phyloP scores from a whole-genome alignment of 2,329 filamentous ascomycete species.

The Zalaria sp. region DNA sequence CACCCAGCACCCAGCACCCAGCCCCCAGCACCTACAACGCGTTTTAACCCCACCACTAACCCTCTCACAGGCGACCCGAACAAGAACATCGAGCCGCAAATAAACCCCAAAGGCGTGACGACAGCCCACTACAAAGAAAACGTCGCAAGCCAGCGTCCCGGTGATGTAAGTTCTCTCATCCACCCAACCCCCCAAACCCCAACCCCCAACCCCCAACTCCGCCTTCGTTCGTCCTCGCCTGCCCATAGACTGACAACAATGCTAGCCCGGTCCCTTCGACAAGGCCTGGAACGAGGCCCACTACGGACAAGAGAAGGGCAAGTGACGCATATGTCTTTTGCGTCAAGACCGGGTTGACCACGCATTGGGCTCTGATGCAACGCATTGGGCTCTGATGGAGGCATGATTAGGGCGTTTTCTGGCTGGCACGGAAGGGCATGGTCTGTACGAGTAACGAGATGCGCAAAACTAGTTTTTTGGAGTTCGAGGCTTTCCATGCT shows the following conservation, averaged over 20 bases:
- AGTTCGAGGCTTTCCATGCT: no score
- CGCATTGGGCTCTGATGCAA: no score
- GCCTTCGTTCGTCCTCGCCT: neutral
- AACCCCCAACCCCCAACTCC: neutral
- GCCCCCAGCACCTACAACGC: no score
- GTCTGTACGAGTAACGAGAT: no score
- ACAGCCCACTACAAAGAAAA: conserved; percentile 18
- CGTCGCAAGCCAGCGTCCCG: conserved; percentile 13
- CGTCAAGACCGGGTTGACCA: no score
- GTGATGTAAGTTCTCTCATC: conserved; percentile 2
- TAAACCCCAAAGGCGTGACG: conserved; percentile 15
- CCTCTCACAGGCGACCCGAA: conserved; percentile 11
- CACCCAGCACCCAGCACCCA: neutral
- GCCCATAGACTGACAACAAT: neutral
- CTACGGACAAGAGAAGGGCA: conserved; percentile 20
- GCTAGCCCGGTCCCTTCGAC: conserved; percentile 9
- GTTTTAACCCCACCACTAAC: no score
- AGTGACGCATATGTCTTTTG: conserved; percentile 11
- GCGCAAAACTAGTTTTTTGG: no score
- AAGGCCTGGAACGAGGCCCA: conserved; percentile 17
- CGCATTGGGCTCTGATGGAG: no score
- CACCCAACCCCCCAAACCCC: neutral
- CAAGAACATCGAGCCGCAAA: conserved; percentile 10
- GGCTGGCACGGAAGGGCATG: no score
- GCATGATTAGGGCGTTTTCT: no score